Percentiles rank a stretch among this genome's conserved stretches.
Conservation (phyloP, 148 eudicot genomes). For the Drosera capensis region DNA sequence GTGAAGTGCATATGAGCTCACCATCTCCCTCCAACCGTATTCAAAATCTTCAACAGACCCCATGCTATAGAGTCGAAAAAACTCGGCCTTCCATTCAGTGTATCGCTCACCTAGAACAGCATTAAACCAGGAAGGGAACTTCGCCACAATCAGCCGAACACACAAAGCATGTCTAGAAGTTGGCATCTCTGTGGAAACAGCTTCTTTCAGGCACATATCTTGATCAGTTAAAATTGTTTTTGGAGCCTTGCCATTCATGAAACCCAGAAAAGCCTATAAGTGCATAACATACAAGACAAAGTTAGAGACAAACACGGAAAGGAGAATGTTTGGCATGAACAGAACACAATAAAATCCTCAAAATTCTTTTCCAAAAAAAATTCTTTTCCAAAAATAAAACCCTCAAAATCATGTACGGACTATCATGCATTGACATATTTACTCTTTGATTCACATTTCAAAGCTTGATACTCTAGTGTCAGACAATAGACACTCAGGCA, state of each 20-base stretch:
- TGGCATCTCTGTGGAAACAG: slow-evolving; percentile 76
- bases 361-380: too few relatives aligned
- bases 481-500: too few relatives aligned
- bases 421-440: too few relatives aligned
- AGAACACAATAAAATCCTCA: too few relatives aligned
- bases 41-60: slow-evolving; percentile 80
- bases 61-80: slow-evolving; percentile 66
- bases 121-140: slow-evolving; percentile 96
- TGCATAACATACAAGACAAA: slow-evolving; percentile 10
- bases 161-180: slow-evolving; percentile 85
- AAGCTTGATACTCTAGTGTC: too few relatives aligned
- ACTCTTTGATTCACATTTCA: too few relatives aligned
- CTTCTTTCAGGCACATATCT: slow-evolving; percentile 82
- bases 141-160: slow-evolving; percentile 78
- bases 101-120: slow-evolving; percentile 82
- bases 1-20: slow-evolving; percentile 53
- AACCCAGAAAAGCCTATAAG: slow-evolving; percentile 52
- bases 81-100: slow-evolving; percentile 90
- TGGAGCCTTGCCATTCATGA: slow-evolving; percentile 82
- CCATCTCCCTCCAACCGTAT: slow-evolving; percentile 82
- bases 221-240: slow-evolving; percentile 85
- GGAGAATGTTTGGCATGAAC: not conserved
- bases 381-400: too few relatives aligned
- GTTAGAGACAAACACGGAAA: slow-evolving; percentile 1
- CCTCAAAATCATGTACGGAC: too few relatives aligned